These are phyloP conservation scores for Penicillium brevicompactum DNA, from an alignment of 2,329 filamentous ascomycete genomes.

Conservation along the genomic window DNA sequence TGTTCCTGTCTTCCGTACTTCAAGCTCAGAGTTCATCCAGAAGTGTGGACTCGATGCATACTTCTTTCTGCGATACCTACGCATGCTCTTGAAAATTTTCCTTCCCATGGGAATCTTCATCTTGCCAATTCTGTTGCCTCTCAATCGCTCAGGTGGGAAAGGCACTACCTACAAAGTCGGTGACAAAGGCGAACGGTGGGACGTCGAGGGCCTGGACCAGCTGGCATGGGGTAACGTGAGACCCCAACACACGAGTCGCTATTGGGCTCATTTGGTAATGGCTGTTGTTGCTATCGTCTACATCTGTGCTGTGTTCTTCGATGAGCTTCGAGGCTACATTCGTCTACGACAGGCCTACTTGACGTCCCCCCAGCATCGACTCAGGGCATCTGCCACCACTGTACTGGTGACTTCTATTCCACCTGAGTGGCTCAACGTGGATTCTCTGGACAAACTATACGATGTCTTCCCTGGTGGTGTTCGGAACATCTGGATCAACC, in stretches of 20 bases:
- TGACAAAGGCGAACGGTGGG: constrained; percentile 41
- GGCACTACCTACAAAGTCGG: constrained; percentile 57
- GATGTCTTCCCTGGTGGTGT: constrained; percentile 96
- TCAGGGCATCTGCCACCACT: constrained; percentile 91
- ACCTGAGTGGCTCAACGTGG: constrained; percentile 81
- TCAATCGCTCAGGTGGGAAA: constrained; percentile 75
- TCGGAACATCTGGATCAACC: constrained; percentile 94
- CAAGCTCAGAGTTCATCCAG: constrained; percentile 81
- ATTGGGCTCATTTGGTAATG: constrained; percentile 82
- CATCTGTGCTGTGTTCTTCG: constrained; percentile 84
- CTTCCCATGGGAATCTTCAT: constrained; percentile 76
- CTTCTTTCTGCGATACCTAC: constrained; percentile 91
- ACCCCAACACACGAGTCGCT: constrained; percentile 64
- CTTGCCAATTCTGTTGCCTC: constrained; percentile 79
- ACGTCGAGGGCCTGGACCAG: constrained; percentile 72
- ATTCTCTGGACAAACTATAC: constrained; percentile 80
- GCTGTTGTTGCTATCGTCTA: constrained; percentile 77
- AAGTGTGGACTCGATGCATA: constrained; percentile 97
- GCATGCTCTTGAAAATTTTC: constrained; percentile 87
- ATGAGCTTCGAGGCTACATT: constrained; percentile 83
- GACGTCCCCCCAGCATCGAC: constrained; percentile 89
- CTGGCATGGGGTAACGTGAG: constrained; percentile 87
- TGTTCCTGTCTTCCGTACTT: constrained; percentile 64
- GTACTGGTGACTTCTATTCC: constrained; percentile 92
- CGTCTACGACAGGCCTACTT: constrained; percentile 92